phyloP scores from a whole-genome alignment of 73 alveolate genomes.

The Paramecium pentaurelia region DNA sequence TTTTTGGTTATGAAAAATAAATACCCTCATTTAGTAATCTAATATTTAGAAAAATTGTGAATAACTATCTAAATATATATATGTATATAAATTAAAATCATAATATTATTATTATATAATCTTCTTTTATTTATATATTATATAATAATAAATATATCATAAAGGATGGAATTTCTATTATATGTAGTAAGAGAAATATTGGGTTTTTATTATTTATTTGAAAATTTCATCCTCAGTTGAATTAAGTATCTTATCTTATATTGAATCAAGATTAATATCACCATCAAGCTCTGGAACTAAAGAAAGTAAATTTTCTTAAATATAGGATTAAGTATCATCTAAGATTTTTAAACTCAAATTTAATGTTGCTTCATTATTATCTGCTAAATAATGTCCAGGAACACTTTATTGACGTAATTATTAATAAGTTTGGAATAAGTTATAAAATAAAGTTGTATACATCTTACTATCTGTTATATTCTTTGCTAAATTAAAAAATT shows the following conservation, averaged over 20 bases:
- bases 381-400: constrained; percentile 39
- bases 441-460: neutral
- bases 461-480: neutral
- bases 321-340: neutral
- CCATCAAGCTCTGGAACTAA: neutral
- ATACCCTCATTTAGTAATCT: neutral
- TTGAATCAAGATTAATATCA: neutral
- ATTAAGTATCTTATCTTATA: neutral
- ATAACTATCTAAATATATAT: neutral
- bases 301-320: neutral
- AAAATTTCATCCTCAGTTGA: neutral
- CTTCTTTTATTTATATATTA: neutral
- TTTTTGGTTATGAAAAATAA: neutral
- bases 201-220: neutral
- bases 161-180: neutral
- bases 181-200: neutral
- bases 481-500: neutral
- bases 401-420: neutral
- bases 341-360: neutral
- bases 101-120: neutral
- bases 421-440: neutral
- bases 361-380: neutral
- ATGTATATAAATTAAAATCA: too few relatives aligned
- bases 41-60: neutral
- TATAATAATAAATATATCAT: neutral